These are phyloP conservation scores for Parastagonospora avenae DNA, from an alignment of 2,329 filamentous ascomycete genomes.

Conservation along the genomic window DNA sequence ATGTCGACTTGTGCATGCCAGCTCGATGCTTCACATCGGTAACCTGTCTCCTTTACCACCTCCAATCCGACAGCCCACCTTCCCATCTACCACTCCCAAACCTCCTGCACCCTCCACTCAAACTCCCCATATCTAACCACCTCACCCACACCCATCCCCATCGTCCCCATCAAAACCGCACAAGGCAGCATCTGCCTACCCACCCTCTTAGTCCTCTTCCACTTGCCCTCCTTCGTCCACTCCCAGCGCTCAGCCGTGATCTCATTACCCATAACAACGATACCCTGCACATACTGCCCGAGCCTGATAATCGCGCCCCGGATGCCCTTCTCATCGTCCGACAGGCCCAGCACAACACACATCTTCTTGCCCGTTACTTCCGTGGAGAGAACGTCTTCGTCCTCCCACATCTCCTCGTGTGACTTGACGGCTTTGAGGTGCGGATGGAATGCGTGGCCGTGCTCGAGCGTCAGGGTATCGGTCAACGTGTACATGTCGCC, in stretches of 20 bases:
- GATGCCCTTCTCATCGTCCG: constrained; percentile 38
- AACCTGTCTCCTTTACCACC: not conserved
- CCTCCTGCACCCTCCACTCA: constrained; percentile 49
- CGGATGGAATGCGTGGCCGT: constrained; percentile 65
- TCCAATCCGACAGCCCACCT: not conserved
- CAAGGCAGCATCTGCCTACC: constrained; percentile 51
- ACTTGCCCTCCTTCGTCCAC: constrained; percentile 37
- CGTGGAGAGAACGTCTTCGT: constrained; percentile 45
- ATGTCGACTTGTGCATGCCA: too few relatives aligned
- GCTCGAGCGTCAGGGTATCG: constrained; percentile 51
- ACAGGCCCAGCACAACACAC: constrained; percentile 50
- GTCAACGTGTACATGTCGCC: constrained; percentile 59
- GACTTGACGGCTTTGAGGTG: constrained; percentile 54
- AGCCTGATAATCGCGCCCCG: constrained; percentile 61
- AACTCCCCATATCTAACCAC: constrained; percentile 39
- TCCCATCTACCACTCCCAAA: constrained; percentile 27
- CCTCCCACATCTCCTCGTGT: constrained; percentile 73
- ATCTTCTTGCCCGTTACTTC: constrained; percentile 15
- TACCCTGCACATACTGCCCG: constrained; percentile 62
- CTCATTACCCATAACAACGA: constrained; percentile 54
- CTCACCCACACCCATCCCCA: constrained; percentile 34
- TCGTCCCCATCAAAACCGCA: constrained; percentile 39
- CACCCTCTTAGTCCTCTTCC: constrained; percentile 46
- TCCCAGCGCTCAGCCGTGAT: constrained; percentile 63
- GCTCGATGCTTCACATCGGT: not conserved